Conservation (phyloP, 176 grass and related monocot species). For the sorghum (Sorghum bicolor) region DNA sequence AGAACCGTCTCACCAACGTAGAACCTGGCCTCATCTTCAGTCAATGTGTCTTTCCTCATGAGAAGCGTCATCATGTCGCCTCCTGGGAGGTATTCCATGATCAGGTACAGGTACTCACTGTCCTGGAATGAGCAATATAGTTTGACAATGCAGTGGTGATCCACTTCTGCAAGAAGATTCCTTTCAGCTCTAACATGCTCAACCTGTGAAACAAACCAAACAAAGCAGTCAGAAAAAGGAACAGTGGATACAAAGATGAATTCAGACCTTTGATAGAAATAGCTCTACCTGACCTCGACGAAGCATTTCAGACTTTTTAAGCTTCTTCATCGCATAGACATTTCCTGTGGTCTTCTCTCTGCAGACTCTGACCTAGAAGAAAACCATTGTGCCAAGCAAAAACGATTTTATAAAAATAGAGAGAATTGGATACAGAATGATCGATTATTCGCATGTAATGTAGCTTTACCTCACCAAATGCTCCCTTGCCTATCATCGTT, state of each 20-base stretch:
- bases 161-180: slow-evolving; percentile 97
- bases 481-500: slow-evolving; percentile 97
- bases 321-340: slow-evolving; percentile 98
- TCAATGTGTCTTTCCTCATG: slow-evolving; percentile 94
- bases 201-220: slow-evolving; percentile 48
- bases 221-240: background rate
- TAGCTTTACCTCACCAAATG: slow-evolving; percentile 91
- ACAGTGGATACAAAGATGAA: background rate
- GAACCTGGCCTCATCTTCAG: slow-evolving; percentile 84
- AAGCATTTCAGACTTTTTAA: slow-evolving; percentile 98
- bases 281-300: slow-evolving; percentile 80
- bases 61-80: slow-evolving; percentile 98
- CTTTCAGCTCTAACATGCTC: slow-evolving; percentile 99
- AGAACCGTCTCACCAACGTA: slow-evolving; percentile 86
- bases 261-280: slow-evolving; percentile 12
- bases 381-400: slow-evolving; percentile 8
- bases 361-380: slow-evolving; percentile 87
- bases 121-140: slow-evolving; percentile 97
- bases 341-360: slow-evolving; percentile 82
- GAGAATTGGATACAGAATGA: background rate
- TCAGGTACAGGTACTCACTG: slow-evolving; percentile 83
- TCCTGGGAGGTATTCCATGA: slow-evolving; percentile 98
- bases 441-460: slow-evolving; percentile 6
- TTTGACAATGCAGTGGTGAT: slow-evolving; percentile 95
- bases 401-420: background rate